A percentile compares a stretch with the other conserved stretches of the same genome.
Conservation (phyloP, 2,329 filamentous ascomycete species). For the Fonsecaea multimorphosa region DNA sequence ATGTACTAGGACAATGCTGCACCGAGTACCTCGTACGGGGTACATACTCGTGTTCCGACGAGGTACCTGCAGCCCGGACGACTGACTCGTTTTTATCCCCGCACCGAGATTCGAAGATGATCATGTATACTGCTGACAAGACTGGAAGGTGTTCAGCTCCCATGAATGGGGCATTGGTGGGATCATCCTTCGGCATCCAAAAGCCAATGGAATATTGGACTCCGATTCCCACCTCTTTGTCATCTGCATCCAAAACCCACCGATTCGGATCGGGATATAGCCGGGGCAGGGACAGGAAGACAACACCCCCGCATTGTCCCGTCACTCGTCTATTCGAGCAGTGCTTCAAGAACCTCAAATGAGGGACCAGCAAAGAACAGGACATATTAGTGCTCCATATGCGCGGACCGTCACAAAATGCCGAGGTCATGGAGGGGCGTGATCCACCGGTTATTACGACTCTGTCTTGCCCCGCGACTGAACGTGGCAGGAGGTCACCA, state of each 20-base stretch:
- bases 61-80: not conserved
- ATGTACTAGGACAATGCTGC: too few relatives aligned
- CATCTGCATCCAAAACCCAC: not conserved
- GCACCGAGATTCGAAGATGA: not conserved
- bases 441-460: not conserved
- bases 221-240: not conserved
- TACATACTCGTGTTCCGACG: not conserved
- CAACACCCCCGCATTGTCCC: slow-evolving; percentile 3
- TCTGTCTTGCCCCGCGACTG: not conserved
- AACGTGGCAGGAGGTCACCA: not conserved
- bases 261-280: not conserved
- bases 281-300: not conserved
- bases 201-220: not conserved
- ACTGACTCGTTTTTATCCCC: not conserved
- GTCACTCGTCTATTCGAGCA: not conserved
- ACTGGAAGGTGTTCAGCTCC: not conserved
- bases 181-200: not conserved
- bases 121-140: slow-evolving; percentile 2
- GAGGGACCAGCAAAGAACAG: not conserved
- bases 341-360: not conserved
- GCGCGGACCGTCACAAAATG: not conserved
- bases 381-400: not conserved
- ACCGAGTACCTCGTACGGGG: not conserved
- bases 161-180: not conserved
- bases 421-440: slow-evolving; percentile 8